Percentiles rank a stretch among this genome's conserved stretches.
Evolutionary conservation across 345 rosid genomes (phyloP).

Genomic region (Eucalyptus tenuipes): DNA sequence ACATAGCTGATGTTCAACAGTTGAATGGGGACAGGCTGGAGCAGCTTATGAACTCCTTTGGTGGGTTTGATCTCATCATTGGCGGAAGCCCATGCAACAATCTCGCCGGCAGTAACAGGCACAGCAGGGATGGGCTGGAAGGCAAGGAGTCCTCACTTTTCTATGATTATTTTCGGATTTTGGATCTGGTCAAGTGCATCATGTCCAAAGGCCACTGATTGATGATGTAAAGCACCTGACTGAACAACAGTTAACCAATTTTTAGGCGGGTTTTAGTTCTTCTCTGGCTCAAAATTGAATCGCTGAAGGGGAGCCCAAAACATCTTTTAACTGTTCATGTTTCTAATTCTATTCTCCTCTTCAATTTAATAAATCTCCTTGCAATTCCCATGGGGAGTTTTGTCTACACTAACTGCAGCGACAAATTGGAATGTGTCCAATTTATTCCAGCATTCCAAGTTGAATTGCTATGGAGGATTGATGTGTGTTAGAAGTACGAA

Average conservation of each 20-base stretch:
- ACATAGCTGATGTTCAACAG: slow-evolving; percentile 41
- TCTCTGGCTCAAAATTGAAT: background rate
- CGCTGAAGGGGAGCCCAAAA: background rate
- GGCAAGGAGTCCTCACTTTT: slow-evolving; percentile 77
- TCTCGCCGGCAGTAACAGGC: slow-evolving; percentile 78
- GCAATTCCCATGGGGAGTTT: background rate
- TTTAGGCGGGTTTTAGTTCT: background rate
- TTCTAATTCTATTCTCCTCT: background rate
- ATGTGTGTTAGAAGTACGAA: too few species aligned
- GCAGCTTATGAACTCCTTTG: slow-evolving; percentile 30
- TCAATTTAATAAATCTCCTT: background rate
- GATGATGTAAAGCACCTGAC: background rate
- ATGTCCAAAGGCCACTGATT: slow-evolving; percentile 3
- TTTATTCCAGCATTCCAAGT: background rate
- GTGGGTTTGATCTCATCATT: slow-evolving; percentile 77
- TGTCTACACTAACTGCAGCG: background rate
- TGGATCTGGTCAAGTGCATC: slow-evolving; percentile 35
- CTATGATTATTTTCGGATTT: slow-evolving; percentile 56
- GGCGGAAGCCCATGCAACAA: slow-evolving; percentile 98
- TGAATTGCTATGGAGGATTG: background rate
- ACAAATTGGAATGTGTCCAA: background rate
- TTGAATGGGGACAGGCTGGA: slow-evolving; percentile 29
- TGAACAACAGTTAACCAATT: background rate
- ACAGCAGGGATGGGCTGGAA: slow-evolving; percentile 64
- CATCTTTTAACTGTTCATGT: background rate